Evolutionary conservation across 2,329 filamentous ascomycete genomes (phyloP).

Genomic region (Dactylellina sp.): DNA sequence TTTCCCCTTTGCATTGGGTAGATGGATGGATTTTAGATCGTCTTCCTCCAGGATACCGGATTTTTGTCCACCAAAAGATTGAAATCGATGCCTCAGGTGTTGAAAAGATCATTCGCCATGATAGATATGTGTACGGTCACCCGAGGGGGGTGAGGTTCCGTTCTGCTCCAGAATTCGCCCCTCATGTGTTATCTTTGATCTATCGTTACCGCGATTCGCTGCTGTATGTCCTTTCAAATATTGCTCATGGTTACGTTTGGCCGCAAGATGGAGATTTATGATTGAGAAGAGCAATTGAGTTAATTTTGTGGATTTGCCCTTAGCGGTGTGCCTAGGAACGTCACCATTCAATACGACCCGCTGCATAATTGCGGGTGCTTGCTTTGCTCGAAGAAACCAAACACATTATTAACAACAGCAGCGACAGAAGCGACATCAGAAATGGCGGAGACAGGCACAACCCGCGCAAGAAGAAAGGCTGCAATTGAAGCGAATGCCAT

Average conservation of each 20-base stretch:
- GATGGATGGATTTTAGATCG: constrained; percentile 28
- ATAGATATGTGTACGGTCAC: constrained; percentile 49
- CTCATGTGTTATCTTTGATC: constrained; percentile 25
- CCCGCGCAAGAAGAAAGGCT: not conserved
- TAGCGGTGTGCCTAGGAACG: constrained; percentile 33
- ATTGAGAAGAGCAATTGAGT: too few relatives aligned
- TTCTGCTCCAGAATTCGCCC: constrained; percentile 26
- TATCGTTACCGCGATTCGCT: constrained; percentile 13
- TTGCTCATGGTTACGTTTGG: too few relatives aligned
- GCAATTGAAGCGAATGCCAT: constrained; percentile 12
- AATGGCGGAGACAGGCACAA: not conserved
- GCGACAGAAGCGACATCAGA: not conserved
- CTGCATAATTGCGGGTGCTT: constrained; percentile 24
- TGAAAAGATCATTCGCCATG: constrained; percentile 24
- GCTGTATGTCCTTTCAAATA: constrained; percentile 17
- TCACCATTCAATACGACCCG: constrained; percentile 12
- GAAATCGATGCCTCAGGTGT: constrained; percentile 16
- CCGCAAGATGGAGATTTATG: too few relatives aligned
- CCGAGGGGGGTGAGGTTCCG: constrained; percentile 21
- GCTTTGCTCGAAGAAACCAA: constrained; percentile 20
- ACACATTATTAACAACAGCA: not conserved
- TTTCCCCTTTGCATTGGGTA: too few relatives aligned
- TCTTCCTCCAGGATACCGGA: constrained; percentile 21
- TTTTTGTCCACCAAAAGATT: constrained; percentile 30
- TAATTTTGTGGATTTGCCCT: not conserved